These are phyloP conservation scores for Penicillium vulpinum DNA, from an alignment of 2,329 filamentous ascomycete genomes.

Conservation along the genomic window DNA sequence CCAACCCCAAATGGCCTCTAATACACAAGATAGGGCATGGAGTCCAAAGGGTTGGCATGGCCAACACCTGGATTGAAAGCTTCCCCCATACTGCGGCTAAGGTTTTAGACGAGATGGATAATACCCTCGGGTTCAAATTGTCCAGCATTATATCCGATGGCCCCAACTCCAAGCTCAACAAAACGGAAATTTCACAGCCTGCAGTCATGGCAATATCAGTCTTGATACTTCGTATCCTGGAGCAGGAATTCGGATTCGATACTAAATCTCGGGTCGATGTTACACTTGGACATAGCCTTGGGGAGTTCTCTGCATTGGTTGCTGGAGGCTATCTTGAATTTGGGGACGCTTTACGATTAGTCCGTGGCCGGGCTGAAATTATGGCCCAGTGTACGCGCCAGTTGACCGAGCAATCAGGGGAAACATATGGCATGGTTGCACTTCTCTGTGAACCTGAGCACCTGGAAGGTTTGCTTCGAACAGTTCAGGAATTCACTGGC, in stretches of 20 bases:
- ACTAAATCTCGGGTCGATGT: constrained; percentile 72
- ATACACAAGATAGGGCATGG: constrained; percentile 67
- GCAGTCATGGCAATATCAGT: constrained; percentile 96
- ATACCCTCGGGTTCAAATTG: constrained; percentile 70
- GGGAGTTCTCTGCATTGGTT: constrained; percentile 89
- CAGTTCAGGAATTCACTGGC: constrained; percentile 77
- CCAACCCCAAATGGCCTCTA: constrained; percentile 7
- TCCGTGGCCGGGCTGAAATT: constrained; percentile 73
- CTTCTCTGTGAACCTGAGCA: constrained; percentile 83
- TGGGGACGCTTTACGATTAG: constrained; percentile 73
- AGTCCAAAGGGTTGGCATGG: constrained; percentile 86
- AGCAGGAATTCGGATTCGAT: constrained; percentile 79
- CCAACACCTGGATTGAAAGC: constrained; percentile 78
- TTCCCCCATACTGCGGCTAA: constrained; percentile 76
- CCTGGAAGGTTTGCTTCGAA: constrained; percentile 66
- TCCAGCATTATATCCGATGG: constrained; percentile 77
- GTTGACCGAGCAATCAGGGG: constrained; percentile 67
- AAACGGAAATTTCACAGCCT: constrained; percentile 85
- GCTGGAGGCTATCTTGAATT: constrained; percentile 79
- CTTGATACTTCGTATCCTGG: constrained; percentile 82
- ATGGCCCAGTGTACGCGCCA: constrained; percentile 75
- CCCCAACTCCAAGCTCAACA: constrained; percentile 72
- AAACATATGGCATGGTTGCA: constrained; percentile 92
- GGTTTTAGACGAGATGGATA: constrained; percentile 84
- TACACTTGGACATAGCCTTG: constrained; percentile 84